phyloP scores from a whole-genome alignment of 257 asterid genomes.

The Solanum dulcamara region DNA sequence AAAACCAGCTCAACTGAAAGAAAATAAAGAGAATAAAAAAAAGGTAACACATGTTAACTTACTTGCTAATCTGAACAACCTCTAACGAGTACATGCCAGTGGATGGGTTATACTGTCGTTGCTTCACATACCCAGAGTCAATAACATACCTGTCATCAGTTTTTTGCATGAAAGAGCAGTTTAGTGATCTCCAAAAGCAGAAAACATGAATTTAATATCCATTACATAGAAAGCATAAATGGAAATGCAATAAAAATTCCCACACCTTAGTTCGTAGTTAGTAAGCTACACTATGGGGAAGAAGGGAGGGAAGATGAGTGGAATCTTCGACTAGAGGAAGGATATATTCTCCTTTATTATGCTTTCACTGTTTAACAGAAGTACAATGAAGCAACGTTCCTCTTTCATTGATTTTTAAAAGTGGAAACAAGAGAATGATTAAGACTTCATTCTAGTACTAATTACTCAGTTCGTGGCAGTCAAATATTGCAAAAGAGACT shows the following conservation, averaged over 20 bases:
- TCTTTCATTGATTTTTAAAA: background rate
- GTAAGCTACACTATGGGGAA: background rate
- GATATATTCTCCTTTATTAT: background rate
- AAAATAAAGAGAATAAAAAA: background rate
- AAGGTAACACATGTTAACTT: conserved; percentile 11
- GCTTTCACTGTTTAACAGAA: background rate
- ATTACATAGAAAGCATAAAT: background rate
- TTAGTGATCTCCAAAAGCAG: background rate
- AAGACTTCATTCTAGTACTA: background rate
- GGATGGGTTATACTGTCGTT: conserved; percentile 89
- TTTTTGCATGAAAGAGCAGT: background rate
- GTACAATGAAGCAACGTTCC: background rate
- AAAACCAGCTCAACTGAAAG: background rate
- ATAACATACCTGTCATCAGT: conserved; percentile 57
- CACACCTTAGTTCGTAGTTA: background rate
- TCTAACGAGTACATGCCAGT: conserved; percentile 97
- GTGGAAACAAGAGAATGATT: background rate
- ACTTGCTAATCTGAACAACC: conserved; percentile 94
- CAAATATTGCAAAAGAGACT: background rate
- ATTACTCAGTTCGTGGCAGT: background rate
- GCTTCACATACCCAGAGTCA: conserved; percentile 95
- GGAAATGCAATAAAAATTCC: background rate
- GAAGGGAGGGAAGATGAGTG: background rate
- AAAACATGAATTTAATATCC: background rate
- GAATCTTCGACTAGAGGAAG: background rate